Evolutionary conservation across 2,329 filamentous ascomycete species (phyloP).

Genomic region (Acephala macrosclerotiorum): DNA sequence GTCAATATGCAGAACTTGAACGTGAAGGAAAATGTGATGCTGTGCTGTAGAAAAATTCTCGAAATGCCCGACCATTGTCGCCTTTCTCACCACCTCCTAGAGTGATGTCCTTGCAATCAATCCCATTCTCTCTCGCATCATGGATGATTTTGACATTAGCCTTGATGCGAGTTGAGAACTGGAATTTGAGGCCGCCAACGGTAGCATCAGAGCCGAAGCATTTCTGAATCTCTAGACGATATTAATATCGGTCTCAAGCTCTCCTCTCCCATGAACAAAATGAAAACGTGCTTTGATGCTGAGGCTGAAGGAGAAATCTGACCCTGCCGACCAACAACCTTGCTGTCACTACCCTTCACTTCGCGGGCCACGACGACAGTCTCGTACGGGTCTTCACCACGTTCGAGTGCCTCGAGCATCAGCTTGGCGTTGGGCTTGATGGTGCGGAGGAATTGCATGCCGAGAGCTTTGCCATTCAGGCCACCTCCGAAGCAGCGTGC

Average conservation of each 20-base stretch:
- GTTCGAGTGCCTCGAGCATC: constrained; percentile 11
- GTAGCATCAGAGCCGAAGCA: constrained; percentile 54
- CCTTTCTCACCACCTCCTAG: constrained; percentile 14
- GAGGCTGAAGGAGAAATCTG: constrained; percentile 7
- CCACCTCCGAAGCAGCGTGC: constrained; percentile 14
- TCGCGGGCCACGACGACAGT: constrained; percentile 17
- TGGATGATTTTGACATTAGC: constrained; percentile 46
- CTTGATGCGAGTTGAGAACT: constrained; percentile 44
- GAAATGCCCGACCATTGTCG: constrained; percentile 8
- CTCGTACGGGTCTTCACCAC: constrained; percentile 12
- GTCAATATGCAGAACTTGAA: background rate
- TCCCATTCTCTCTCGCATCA: constrained; percentile 36
- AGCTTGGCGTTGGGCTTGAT: constrained; percentile 14
- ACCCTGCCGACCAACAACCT: too few relatives aligned
- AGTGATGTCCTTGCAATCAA: constrained; percentile 39
- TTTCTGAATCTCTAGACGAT: constrained; percentile 10
- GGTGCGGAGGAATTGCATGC: constrained; percentile 10
- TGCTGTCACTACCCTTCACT: constrained; percentile 13
- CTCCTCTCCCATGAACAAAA: background rate
- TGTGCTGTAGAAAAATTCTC: background rate
- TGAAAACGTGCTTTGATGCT: constrained; percentile 15
- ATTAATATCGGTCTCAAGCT: constrained; percentile 16
- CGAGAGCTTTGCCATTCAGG: constrained; percentile 13
- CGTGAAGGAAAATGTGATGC: background rate
- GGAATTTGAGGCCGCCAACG: constrained; percentile 46